Evolutionary conservation across 2,329 filamentous ascomycete species (phyloP).

Genomic region (Aspergillus japonicus): DNA sequence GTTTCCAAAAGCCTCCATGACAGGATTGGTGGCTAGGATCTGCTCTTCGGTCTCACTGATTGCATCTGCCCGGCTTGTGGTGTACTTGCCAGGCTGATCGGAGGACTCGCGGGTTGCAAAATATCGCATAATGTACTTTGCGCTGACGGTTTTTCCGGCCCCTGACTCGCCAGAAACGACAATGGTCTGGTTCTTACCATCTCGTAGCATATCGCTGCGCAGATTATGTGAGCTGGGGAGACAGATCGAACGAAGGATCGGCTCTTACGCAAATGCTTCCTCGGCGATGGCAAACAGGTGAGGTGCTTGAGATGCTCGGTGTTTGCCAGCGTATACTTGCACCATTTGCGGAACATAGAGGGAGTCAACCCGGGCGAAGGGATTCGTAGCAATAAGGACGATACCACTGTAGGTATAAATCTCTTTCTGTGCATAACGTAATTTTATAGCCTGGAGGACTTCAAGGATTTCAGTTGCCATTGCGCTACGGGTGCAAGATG

Average conservation of each 20-base stretch:
- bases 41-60: conserved; percentile 99
- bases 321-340: conserved; percentile 97
- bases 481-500: conserved; percentile 3
- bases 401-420: conserved; percentile 99
- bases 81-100: conserved; percentile 75
- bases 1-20: conserved; percentile 99
- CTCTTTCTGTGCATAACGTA: conserved; percentile 96
- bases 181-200: conserved; percentile 94
- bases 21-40: conserved; percentile 95
- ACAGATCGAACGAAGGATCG: neutral
- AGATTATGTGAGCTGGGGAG: conserved; percentile 37
- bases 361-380: conserved; percentile 94
- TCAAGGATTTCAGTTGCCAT: conserved; percentile 26
- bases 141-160: conserved; percentile 97
- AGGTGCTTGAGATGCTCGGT: conserved; percentile 91
- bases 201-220: conserved; percentile 87
- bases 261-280: conserved; percentile 86
- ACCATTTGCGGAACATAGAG: conserved; percentile 99
- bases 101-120: conserved; percentile 96
- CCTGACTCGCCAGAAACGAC: conserved; percentile 99
- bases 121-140: conserved; percentile 99
- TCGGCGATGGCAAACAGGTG: conserved; percentile 99
- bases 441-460: conserved; percentile 96
- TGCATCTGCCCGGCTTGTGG: conserved; percentile 69
- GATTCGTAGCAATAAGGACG: conserved; percentile 96